Conservation (phyloP, 208 protist genomes). For the Porcisia deanei region DNA sequence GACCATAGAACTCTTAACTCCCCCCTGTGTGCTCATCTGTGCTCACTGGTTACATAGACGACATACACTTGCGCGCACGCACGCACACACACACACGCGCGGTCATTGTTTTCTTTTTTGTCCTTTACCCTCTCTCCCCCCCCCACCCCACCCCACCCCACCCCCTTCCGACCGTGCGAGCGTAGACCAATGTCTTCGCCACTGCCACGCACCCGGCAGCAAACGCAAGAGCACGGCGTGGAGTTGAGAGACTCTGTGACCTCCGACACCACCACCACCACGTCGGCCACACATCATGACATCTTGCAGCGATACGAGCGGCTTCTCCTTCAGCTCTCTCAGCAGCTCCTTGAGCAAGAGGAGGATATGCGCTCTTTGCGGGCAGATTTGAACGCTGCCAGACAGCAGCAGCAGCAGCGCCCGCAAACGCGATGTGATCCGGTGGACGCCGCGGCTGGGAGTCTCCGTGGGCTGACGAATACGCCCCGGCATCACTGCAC, state of each 20-base stretch:
- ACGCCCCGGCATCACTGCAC: neutral
- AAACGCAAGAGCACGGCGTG: neutral
- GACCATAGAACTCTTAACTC: neutral
- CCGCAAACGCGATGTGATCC: neutral
- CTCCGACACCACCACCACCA: constrained; percentile 5
- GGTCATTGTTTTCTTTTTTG: neutral
- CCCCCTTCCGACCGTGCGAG: neutral
- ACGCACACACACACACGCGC: neutral
- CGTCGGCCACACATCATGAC: constrained; percentile 9
- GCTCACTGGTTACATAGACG: neutral
- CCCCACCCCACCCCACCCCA: no score
- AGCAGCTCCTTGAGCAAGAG: constrained; percentile 58
- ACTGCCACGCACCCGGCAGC: neutral
- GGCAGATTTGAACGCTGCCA: neutral
- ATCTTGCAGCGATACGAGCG: constrained; percentile 41
- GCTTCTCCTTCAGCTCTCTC: constrained; percentile 45
- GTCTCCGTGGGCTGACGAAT: neutral
- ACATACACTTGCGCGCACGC: neutral
- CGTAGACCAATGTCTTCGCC: neutral
- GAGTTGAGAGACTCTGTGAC: neutral
- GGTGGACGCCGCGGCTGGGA: neutral
- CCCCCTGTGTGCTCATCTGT: neutral
- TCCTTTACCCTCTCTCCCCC: no score
- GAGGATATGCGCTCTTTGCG: constrained; percentile 47
- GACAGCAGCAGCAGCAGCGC: neutral